Conservation (phyloP, 257 asterid genomes). For the Ocimum tenuiflorum region DNA sequence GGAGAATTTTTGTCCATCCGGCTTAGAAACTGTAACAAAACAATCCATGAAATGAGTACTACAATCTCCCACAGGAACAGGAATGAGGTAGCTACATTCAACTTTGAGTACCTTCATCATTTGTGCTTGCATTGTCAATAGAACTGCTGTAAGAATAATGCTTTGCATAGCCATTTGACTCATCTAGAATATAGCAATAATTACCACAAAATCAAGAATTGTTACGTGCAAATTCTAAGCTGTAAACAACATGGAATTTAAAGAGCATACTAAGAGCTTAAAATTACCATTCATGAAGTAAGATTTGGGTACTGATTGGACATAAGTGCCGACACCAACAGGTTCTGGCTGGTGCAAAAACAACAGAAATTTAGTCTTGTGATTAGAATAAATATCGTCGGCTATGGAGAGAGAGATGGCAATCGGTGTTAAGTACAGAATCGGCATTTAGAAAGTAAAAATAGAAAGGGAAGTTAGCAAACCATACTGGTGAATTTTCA, state of each 20-base stretch:
- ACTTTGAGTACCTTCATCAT: slow-evolving; percentile 46
- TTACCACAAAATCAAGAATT: slow-evolving; percentile 1
- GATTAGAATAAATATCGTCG: background rate
- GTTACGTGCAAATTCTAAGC: background rate
- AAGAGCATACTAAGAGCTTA: background rate
- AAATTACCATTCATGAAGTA: slow-evolving; percentile 45
- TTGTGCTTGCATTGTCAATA: slow-evolving; percentile 35
- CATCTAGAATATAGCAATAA: slow-evolving; percentile 38
- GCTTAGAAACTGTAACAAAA: slow-evolving; percentile 52
- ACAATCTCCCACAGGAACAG: background rate
- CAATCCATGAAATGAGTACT: slow-evolving; percentile 10
- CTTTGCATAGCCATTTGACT: slow-evolving; percentile 43
- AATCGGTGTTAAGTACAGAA: background rate
- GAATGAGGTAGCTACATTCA: slow-evolving; percentile 6
- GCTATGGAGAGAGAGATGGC: background rate
- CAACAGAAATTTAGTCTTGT: slow-evolving; percentile 8
- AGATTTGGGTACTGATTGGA: slow-evolving; percentile 57
- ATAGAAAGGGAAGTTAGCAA: background rate
- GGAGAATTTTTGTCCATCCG: slow-evolving; percentile 43
- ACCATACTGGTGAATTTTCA: slow-evolving; percentile 67
- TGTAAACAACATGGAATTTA: background rate
- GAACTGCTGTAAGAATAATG: slow-evolving; percentile 51
- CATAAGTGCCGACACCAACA: slow-evolving; percentile 85
- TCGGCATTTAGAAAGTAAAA: background rate
- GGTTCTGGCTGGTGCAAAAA: slow-evolving; percentile 41